phyloP scores from a whole-genome alignment of 768 basidiomycete genomes.

The Rhizopogon vulgaris region DNA sequence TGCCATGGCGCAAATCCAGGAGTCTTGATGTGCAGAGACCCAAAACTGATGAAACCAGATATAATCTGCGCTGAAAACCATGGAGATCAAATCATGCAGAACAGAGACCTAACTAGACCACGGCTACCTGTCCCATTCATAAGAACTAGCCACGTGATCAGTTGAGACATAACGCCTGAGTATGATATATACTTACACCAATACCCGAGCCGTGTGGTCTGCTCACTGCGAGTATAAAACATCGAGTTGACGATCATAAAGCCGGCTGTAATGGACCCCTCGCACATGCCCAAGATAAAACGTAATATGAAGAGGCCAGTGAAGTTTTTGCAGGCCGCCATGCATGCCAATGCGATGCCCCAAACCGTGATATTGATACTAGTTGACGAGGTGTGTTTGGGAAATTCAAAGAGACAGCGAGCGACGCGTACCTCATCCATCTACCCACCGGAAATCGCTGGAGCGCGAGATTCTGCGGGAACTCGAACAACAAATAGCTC shows the following conservation, averaged over 20 bases:
- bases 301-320: constrained; percentile 57
- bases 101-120: neutral
- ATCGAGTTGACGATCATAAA: constrained; percentile 73
- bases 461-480: constrained; percentile 66
- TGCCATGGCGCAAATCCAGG: constrained; percentile 62
- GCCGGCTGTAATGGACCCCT: constrained; percentile 66
- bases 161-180: neutral
- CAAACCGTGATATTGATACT: constrained; percentile 66
- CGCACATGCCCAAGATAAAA: constrained; percentile 65
- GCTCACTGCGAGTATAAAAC: constrained; percentile 72
- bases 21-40: constrained; percentile 55
- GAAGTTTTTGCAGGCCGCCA: constrained; percentile 71
- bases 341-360: constrained; percentile 52
- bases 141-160: constrained; percentile 38
- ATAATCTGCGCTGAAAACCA: constrained; percentile 54
- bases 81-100: neutral
- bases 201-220: constrained; percentile 64
- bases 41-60: constrained; percentile 64
- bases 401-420: neutral
- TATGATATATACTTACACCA: constrained; percentile 50
- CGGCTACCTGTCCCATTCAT: constrained; percentile 66
- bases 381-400: neutral
- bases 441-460: constrained; percentile 71
- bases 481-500: constrained; percentile 65
- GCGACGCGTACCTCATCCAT: constrained; percentile 62